Base-by-base conservation (phyloP, 306 rosid species). In the Astragalus glycyphyllos region DNA sequence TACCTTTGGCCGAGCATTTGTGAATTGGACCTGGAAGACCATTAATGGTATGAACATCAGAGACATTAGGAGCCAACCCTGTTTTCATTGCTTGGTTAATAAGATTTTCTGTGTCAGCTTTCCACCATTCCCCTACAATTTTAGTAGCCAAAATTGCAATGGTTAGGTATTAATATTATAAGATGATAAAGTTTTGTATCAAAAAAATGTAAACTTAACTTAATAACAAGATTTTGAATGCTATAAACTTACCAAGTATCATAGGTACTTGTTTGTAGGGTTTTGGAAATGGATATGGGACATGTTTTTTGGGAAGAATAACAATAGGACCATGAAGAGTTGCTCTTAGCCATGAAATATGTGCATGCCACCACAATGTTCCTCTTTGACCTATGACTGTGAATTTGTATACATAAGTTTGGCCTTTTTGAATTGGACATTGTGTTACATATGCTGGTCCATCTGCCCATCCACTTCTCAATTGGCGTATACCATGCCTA, bases 61-160 rank as follows among this genome's bases (percentile, higher is more conserved):
- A 89, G 66, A 64, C 8, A 82, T 85, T 89, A 35, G 96, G 92
- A 11, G 90, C 88, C 35, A 35, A 77, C 46, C 96, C 96, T 38
- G 85, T 87, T 65, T 76, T 51, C 64, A 14, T 75, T 60, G 92
- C 96, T 83, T 89, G 92, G 69, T 83, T 89, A 49, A 89, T 82
- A 31, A 89, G 7, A 6, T 71, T 45, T 69, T 87, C 96, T 49
- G 96, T 87, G 77, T 89, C 87, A 9, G 88, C 89, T 58, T 85
- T 89, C 96, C 96, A 89, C 92, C 92, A 89, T 4, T 87, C 96
- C 47, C 96, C 96, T 89, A 75, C 57, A 82, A 72, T 74, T 11
- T 35, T 59, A 59, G 2, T 59, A 59, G 2, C 4, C 45, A 37
- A 37, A 37, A 37, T 37, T 5, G 7, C 41, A 37, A 37, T 37